Evolutionary conservation across 768 basidiomycete genomes (phyloP), one percentile per base, ranked within the genome.

Genomic region (Kondoa malvinella): DNA sequence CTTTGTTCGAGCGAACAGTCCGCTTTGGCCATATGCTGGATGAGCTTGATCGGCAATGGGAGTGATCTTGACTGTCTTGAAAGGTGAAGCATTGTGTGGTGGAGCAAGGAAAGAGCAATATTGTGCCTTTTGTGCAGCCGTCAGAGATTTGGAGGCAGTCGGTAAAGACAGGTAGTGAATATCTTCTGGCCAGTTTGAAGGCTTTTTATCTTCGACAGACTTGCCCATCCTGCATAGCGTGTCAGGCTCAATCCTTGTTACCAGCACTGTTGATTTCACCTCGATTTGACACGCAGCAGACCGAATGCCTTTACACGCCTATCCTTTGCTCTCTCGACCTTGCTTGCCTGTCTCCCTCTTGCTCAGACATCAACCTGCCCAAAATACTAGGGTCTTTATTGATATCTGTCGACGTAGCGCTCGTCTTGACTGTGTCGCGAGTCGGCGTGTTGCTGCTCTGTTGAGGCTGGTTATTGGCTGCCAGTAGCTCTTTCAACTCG

Each of bases 1-100:
- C 30, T 65, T 65, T 15, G 14, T 4, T 14, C 4, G 3, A n/a
- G 64, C 64, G 32, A 65, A 65, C n/a, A 65, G 34, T 4, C 64
- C 64, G 25, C 3, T 3, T 50, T 65, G 64, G 40, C 64, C 64
- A 25, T 17, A 50, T 21, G 64, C 64, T 12, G 64, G 64, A 30
- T 65, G 64, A 21, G 64, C 2, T 3, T 26, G 40, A 50, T 68
- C 29, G 3, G 17, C 56, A 32, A 66, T 68, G 30, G 40, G 16
- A 16, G 21, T 30, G 61, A 63, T 63, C 26, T 32, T 27, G 26
- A 63, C 32, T 14, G 16, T 27, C 32, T 34, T 16, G 61, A 34
- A 27, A n/a, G 27, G 27, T 17, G 32, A 17, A 15, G 61, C 27
- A 50, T 50, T 50, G 40, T 8, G 12, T 8, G 40, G 40, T 8